These are phyloP conservation scores for Hypoxylon rubiginosum DNA, from an alignment of 2,329 filamentous ascomycete genomes.

Conservation along the genomic window DNA sequence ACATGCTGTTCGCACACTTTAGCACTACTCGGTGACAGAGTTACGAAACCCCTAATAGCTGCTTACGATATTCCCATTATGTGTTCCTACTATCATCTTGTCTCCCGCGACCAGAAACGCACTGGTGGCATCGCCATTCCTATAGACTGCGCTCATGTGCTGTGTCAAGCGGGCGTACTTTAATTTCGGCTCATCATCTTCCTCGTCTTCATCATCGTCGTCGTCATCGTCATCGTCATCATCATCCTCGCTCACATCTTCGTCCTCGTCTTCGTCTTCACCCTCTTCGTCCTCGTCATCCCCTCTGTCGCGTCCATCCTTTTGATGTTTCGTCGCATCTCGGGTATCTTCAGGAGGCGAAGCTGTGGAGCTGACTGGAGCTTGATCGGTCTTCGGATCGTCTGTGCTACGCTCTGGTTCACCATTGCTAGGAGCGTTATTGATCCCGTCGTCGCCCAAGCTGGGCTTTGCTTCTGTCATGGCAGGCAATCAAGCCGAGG, in stretches of 20 bases:
- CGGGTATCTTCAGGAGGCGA: slow-evolving; percentile 43
- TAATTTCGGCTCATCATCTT: slow-evolving; percentile 92
- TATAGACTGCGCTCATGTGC: slow-evolving; percentile 83
- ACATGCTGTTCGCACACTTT: slow-evolving; percentile 66
- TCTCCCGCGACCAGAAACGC: slow-evolving; percentile 91
- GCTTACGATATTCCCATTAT: slow-evolving; percentile 95
- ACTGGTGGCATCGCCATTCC: slow-evolving; percentile 95
- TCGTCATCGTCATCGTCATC: slow-evolving; percentile 63
- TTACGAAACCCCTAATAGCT: slow-evolving; percentile 28
- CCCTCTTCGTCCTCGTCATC: slow-evolving; percentile 59
- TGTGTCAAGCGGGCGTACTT: slow-evolving; percentile 93
- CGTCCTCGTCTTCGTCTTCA: slow-evolving; percentile 58
- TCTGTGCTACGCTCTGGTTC: not conserved
- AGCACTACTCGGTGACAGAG: slow-evolving; percentile 3
- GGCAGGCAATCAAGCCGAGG: slow-evolving; percentile 48
- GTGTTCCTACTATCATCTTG: slow-evolving; percentile 97
- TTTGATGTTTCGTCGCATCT: slow-evolving; percentile 60
- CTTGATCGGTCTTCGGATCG: slow-evolving; percentile 34
- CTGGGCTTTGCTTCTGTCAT: slow-evolving; percentile 60
- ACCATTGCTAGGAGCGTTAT: slow-evolving; percentile 5
- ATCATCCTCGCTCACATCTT: slow-evolving; percentile 61
- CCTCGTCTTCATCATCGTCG: slow-evolving; percentile 81
- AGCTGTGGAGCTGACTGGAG: slow-evolving; percentile 22
- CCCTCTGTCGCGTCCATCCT: slow-evolving; percentile 72
- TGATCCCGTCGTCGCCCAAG: slow-evolving; percentile 47